Evolutionary conservation across 108 stramenopile genomes (phyloP), one percentile per base, ranked within the genome.

Genomic region (Bacterosira constricta): DNA sequence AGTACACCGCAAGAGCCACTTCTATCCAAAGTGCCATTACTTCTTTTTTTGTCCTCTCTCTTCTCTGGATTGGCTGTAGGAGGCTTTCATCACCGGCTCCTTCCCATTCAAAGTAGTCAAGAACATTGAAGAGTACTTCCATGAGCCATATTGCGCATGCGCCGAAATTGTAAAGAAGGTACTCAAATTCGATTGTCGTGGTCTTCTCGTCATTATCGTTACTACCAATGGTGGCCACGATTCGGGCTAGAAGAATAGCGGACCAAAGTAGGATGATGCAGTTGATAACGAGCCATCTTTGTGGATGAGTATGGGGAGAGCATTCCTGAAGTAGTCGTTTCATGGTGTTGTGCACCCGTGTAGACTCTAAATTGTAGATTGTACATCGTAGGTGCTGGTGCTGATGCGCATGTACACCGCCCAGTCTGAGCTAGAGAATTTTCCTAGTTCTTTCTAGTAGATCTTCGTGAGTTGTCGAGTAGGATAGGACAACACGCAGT

Each of bases 121-220:
- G 51, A 12, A 54, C 52, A 32, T 73, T 73, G 25, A 53, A 55
- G 1, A 39, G 29, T 1, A 63, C 71, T 63, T 73, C 71, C 30
- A 73, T 0, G 9, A 39, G 23, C 71, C 71, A 73, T 3, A 73
- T 23, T 12, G n/a, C n/a, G 41, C 62, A 63, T 0, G 53, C 54
- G n/a, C 39, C 51, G 38, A 73, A 73, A 17, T 73, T 53, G 37
- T 63, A 73, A 10, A 73, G 11, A 1, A 73, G 42, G 38, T 73
- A 73, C 2, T 45, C 25, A 10, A 52, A 38, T 37, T 73, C 71
- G 27, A 45, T 47, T 18, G 6, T 32, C 0, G 52, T 41, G 25
- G 23, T 44, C 29, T 44, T 38, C 29, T 53, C 39, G 23, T 38
- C 3, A 6, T 63, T 49, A n/a, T 54, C 50, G 29, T 20, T 32